These are phyloP conservation scores for Cronartium ribicola DNA, from an alignment of 1,284 basidiomycete genomes.

Conservation along the genomic window DNA sequence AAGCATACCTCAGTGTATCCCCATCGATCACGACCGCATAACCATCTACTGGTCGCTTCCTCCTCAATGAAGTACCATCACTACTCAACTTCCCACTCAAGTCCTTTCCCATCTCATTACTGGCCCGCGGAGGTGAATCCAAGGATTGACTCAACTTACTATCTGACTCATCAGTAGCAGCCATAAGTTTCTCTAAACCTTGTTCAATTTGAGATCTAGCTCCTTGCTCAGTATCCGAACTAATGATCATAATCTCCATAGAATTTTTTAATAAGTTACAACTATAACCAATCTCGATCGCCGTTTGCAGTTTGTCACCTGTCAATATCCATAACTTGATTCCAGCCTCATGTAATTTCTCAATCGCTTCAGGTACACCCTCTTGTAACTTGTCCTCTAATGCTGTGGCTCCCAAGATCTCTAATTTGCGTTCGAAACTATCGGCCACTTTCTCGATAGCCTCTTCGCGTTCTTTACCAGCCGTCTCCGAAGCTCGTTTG, in stretches of 20 bases:
- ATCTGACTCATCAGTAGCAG: constrained; percentile 57
- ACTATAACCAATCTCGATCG: constrained; percentile 90
- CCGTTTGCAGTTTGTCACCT: constrained; percentile 94
- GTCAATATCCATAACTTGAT: constrained; percentile 97
- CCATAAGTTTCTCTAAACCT: constrained; percentile 85
- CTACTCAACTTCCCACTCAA: constrained; percentile 46
- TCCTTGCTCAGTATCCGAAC: constrained; percentile 70
- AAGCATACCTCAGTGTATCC: constrained; percentile 78
- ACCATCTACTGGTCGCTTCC: constrained; percentile 51
- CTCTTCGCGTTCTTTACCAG: constrained; percentile 71
- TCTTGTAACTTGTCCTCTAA: constrained; percentile 95
- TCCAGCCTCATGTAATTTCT: constrained; percentile 81
- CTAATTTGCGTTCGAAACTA: constrained; percentile 72
- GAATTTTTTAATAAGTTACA: constrained; percentile 85
- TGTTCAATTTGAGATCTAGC: constrained; percentile 83
- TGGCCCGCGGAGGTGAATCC: constrained; percentile 19
- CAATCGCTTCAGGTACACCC: constrained; percentile 93
- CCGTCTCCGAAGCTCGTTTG: constrained; percentile 71
- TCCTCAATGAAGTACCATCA: constrained; percentile 38
- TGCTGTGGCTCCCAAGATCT: constrained; percentile 86
- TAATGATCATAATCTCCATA: constrained; percentile 88
- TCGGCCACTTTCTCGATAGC: constrained; percentile 84
- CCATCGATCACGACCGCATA: constrained; percentile 97
- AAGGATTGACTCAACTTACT: constrained; percentile 50
- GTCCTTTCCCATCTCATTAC: constrained; percentile 44